Evolutionary conservation across 2,329 filamentous ascomycete genomes (phyloP).

Genomic region (Remersonia thermophila): DNA sequence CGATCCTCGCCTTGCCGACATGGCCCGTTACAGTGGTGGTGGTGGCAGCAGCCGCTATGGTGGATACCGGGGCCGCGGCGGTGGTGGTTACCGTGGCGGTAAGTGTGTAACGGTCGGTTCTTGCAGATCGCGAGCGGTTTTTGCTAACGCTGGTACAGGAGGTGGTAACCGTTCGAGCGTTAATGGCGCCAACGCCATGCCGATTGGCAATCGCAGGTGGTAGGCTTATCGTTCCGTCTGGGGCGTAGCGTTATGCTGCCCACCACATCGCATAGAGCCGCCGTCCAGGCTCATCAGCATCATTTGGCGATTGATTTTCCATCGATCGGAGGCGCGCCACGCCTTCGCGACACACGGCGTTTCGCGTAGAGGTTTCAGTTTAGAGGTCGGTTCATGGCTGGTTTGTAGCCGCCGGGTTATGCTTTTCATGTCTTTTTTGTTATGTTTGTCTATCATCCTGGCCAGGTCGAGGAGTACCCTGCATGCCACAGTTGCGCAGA

Average conservation of each 20-base stretch:
- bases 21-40: conserved; percentile 83
- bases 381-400: conserved; percentile 9
- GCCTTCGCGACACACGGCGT: conserved; percentile 10
- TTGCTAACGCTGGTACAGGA: conserved; percentile 3
- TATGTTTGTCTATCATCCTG: too few species aligned
- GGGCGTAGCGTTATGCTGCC: too few species aligned
- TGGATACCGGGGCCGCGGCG: conserved; percentile 53
- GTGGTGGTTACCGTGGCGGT: conserved; percentile 34
- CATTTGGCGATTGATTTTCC: conserved; percentile 3
- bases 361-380: conserved; percentile 10
- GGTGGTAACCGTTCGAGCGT: conserved; percentile 6
- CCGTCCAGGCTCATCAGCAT: conserved; percentile 2
- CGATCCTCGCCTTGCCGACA: conserved; percentile 88
- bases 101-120: conserved; percentile 24
- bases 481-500: too few species aligned
- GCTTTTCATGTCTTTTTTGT: conserved; percentile 4
- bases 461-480: too few species aligned
- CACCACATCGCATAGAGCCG: not conserved
- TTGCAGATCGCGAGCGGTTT: conserved; percentile 21
- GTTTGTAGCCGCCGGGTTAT: conserved; percentile 3
- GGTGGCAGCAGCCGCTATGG: conserved; percentile 64
- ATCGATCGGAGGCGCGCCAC: conserved; percentile 3
- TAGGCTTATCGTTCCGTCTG: conserved; percentile 21
- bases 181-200: conserved; percentile 34
- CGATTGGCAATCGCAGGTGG: conserved; percentile 39